Percentiles rank a stretch among this genome's conserved stretches.
These are phyloP conservation scores for Persicaria tinctoria DNA, from an alignment of 148 eudicot genomes.

Conservation along the genomic window DNA sequence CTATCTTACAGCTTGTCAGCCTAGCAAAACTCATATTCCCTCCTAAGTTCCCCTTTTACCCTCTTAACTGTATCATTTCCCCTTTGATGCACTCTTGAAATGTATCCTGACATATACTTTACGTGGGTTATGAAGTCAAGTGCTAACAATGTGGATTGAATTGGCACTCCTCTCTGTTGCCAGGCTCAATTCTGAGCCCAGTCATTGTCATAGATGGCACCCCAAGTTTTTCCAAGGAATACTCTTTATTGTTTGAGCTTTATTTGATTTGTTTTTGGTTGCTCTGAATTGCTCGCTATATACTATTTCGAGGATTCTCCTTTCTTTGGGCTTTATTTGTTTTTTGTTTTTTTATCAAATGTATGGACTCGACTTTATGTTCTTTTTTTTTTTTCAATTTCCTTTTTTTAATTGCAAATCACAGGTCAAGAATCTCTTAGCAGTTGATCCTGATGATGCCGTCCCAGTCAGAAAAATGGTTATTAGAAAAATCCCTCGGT, in stretches of 20 bases:
- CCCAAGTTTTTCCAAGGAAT: not conserved
- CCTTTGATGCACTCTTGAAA: too few relatives aligned
- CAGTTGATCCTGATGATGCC: conserved; percentile 71
- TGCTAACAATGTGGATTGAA: not conserved
- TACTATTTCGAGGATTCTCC: not conserved
- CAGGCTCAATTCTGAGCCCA: not conserved
- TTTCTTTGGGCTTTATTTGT: not conserved
- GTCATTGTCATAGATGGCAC: not conserved
- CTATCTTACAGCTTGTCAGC: too few relatives aligned
- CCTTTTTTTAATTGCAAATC: not conserved
- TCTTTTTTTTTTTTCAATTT: conserved; percentile 4
- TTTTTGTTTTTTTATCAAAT: not conserved
- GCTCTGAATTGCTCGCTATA: not conserved
- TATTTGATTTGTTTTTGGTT: not conserved
- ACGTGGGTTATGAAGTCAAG: too few relatives aligned
- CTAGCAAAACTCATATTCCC: too few relatives aligned
- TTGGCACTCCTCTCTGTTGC: not conserved
- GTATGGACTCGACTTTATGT: not conserved
- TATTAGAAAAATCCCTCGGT: conserved; percentile 84
- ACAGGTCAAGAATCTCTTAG: conserved; percentile 83
- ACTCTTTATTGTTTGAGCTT: not conserved
- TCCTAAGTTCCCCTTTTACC: too few relatives aligned
- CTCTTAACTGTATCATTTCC: too few relatives aligned
- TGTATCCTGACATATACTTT: too few relatives aligned
- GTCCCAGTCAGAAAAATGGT: conserved; percentile 76